Percentiles rank a stretch among this genome's conserved stretches.
These are phyloP conservation scores for Mycena vitilis DNA, from an alignment of 768 basidiomycete genomes.

Conservation along the genomic window DNA sequence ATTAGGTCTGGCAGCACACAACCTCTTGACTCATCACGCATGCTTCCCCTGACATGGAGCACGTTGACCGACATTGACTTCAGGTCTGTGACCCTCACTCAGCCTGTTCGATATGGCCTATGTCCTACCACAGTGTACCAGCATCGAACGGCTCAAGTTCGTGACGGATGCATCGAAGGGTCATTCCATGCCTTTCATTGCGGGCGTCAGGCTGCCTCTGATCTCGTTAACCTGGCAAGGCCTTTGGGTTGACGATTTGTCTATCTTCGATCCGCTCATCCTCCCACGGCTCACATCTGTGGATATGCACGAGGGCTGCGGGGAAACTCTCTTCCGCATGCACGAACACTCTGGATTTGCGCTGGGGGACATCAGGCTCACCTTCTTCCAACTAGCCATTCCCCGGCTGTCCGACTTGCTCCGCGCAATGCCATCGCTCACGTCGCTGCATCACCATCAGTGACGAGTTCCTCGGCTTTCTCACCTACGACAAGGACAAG, in stretches of 20 bases:
- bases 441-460: neutral
- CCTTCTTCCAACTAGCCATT: neutral
- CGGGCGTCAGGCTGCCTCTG: neutral
- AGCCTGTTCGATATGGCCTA: neutral
- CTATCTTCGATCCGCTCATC: conserved; percentile 12
- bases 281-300: neutral
- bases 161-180: neutral
- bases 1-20: too few relatives aligned
- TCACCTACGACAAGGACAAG: neutral
- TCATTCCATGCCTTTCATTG: conserved; percentile 8
- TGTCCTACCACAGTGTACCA: neutral
- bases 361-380: neutral
- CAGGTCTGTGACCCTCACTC: too few relatives aligned
- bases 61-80: too few relatives aligned
- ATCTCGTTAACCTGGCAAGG: neutral
- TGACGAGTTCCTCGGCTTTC: conserved; percentile 16
- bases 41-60: too few relatives aligned
- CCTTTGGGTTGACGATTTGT: neutral
- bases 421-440: conserved; percentile 14
- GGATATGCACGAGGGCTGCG: neutral
- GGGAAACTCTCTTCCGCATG: neutral
- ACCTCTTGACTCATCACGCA: too few relatives aligned
- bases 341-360: neutral
- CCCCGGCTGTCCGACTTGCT: neutral
- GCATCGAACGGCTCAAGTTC: conserved; percentile 1